Evolutionary conservation across 1,284 basidiomycete genomes (phyloP), one percentile per base, ranked within the genome.

Genomic region (Cystobasidiaceae sp.): DNA sequence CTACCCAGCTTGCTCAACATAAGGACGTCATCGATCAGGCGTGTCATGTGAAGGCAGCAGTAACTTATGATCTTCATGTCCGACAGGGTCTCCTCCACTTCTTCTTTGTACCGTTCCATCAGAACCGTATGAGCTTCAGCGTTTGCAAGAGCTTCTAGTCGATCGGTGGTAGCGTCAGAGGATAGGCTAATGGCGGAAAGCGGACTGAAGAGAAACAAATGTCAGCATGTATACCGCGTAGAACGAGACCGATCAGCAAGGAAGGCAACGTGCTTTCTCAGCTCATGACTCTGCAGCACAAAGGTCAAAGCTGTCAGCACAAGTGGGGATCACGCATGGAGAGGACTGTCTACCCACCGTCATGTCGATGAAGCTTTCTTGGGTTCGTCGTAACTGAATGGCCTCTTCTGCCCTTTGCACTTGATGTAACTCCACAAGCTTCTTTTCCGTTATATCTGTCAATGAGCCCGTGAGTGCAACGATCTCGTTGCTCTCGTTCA

Each of bases 301-400:
- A n/a, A n/a, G n/a, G n/a, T n/a, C n/a, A n/a, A n/a, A n/a, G n/a
- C n/a, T n/a, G n/a, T n/a, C n/a, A n/a, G n/a, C n/a, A n/a, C n/a
- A n/a, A n/a, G n/a, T n/a, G n/a, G n/a, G n/a, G n/a, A n/a, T n/a
- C n/a, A n/a, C n/a, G n/a, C n/a, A n/a, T n/a, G n/a, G n/a, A n/a
- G n/a, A n/a, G n/a, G n/a, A n/a, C n/a, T 9, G 34, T 13, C n/a
- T 17, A n/a, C n/a, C n/a, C n/a, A 50, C 59, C 11, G 65, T 67
- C 70, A 72, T 71, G 43, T 72, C 71, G 21, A 73, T 68, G 59
- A 72, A 73, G 15, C 69, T 54, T 43, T 73, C 71, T 50, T 72
- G 71, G 39, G 68, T 60, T 1, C 49, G 54, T 44, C 68, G 67
- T 50, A 69, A 54, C 33, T 70, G 67, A 34, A 71, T 58, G 19